phyloP scores from a whole-genome alignment of 2,329 filamentous ascomycete genomes.

The Microsporum audouinii region DNA sequence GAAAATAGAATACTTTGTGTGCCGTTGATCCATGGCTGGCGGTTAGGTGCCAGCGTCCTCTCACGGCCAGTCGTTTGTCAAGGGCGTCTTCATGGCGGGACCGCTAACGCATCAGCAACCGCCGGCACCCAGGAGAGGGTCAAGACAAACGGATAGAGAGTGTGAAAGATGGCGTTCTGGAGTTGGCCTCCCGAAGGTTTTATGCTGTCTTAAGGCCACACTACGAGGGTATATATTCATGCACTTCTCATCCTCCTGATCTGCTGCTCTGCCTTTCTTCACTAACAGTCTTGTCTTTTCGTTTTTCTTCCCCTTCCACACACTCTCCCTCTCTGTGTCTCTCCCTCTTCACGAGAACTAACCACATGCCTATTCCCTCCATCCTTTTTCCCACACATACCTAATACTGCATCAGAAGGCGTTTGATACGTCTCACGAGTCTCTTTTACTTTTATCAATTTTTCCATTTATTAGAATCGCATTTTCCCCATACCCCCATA shows the following conservation, averaged over 20 bases:
- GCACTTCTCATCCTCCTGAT: background rate
- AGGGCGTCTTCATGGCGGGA: background rate
- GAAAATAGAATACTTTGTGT: background rate
- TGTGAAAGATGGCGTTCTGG: background rate
- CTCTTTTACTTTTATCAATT: constrained; percentile 5
- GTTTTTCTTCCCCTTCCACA: constrained; percentile 4
- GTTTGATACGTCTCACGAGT: constrained; percentile 8
- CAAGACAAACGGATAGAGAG: background rate
- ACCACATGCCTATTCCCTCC: constrained; percentile 11
- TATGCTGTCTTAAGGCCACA: background rate
- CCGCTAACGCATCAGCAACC: constrained; percentile 4
- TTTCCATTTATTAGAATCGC: constrained; percentile 5
- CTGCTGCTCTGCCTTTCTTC: background rate
- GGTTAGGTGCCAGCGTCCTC: background rate
- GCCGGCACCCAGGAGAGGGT: background rate
- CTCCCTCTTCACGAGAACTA: constrained; percentile 11
- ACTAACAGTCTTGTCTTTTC: background rate
- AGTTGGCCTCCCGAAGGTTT: background rate
- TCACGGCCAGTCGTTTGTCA: constrained; percentile 5
- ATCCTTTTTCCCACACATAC: constrained; percentile 6
- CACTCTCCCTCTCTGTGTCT: background rate
- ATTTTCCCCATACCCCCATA: constrained; percentile 2
- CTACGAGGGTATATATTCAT: constrained; percentile 5
- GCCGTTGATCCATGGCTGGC: constrained; percentile 1
- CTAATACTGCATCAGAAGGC: constrained; percentile 8